phyloP scores from a whole-genome alignment of 2,329 filamentous ascomycete genomes.

The Pseudogymnoascus sp. region DNA sequence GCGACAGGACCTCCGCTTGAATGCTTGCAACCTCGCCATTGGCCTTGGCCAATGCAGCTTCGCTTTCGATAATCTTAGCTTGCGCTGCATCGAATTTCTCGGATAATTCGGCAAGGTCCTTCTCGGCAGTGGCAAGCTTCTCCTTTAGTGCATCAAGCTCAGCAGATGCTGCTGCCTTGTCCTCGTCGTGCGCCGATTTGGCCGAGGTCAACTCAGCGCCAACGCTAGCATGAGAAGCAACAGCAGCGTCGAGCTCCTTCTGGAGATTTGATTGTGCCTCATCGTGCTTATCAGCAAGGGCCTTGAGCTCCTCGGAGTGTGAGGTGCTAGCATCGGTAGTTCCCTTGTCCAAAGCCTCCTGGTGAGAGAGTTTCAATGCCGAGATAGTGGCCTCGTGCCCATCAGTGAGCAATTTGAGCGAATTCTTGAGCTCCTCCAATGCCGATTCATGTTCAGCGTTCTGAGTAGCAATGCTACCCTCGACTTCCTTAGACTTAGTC shows the following conservation, averaged over 20 bases:
- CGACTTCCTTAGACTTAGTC: constrained; percentile 40
- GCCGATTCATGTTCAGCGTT: constrained; percentile 30
- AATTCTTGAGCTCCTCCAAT: constrained; percentile 39
- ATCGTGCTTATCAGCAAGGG: constrained; percentile 44
- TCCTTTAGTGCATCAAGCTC: constrained; percentile 44
- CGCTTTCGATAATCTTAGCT: constrained; percentile 32
- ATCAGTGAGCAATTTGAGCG: constrained; percentile 34
- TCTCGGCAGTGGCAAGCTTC: constrained; percentile 33
- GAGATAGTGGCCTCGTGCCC: constrained; percentile 43
- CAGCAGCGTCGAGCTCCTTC: constrained; percentile 46
- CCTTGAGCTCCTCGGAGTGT: constrained; percentile 41
- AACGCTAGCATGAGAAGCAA: constrained; percentile 37
- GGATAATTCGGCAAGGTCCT: constrained; percentile 31
- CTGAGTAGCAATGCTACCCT: constrained; percentile 37
- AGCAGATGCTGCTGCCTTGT: neutral
- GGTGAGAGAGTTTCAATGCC: constrained; percentile 45
- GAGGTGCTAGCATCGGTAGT: constrained; percentile 35
- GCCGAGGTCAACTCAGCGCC: constrained; percentile 41
- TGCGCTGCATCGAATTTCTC: constrained; percentile 33
- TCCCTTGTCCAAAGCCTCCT: constrained; percentile 40
- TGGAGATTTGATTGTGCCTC: constrained; percentile 40
- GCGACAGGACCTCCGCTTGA: constrained; percentile 38
- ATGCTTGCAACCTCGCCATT: constrained; percentile 23
- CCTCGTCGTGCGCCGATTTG: neutral
- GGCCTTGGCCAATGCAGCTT: constrained; percentile 36